Evolutionary conservation across 192 early-diverging fungal genomes (phyloP), one percentile per base, ranked within the genome.

Genomic region (Coemansia sp.): DNA sequence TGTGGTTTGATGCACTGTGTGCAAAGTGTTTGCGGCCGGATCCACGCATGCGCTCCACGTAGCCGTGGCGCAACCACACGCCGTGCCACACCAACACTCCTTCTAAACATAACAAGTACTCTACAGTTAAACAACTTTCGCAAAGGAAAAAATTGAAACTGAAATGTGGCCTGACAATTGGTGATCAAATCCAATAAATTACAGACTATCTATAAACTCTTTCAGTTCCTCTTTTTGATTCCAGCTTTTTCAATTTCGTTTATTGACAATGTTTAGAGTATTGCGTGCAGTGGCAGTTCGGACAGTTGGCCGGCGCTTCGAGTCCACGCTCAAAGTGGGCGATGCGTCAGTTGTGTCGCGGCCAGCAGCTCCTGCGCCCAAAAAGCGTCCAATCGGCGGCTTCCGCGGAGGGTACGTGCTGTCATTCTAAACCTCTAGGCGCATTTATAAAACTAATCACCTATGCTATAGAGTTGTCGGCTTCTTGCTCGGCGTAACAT

Each of bases 401-500:
- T 87, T 87, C 82, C 86, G 86, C 59, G 86, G 86, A 69, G 86
- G 86, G 83, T 83, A 82, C 38, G 21, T 21, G 21, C 21, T 21
- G 15, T 15, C 47, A 17, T 49, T 52, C 19, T 52, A 52, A 19
- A 52, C 3, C 7, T 2, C 7, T 23, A 24, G 21, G 21, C 21
- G 1, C 21, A 21, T 21, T 21, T 21, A 21, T 21, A 23, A 23
- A 24, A 25, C 21, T 23, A 54, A 54, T 25, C 2, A 14, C 3
- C 25, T 2, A 14, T 32, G n/a, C 6, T 53, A 14, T 82, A 87
- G 86, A n/a, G 73, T 90, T 43, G 82, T 93, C 67, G 91, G 91
- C 29, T 93, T 94, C 63, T 73, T 92, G 39, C 64, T 91, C 4
- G 93, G 93, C 22, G 85, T 88, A n/a, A 86, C 90, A 25, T 69